phyloP scores from a whole-genome alignment of 495 filamentous ascomycete genomes.

The Echria macrotheca region DNA sequence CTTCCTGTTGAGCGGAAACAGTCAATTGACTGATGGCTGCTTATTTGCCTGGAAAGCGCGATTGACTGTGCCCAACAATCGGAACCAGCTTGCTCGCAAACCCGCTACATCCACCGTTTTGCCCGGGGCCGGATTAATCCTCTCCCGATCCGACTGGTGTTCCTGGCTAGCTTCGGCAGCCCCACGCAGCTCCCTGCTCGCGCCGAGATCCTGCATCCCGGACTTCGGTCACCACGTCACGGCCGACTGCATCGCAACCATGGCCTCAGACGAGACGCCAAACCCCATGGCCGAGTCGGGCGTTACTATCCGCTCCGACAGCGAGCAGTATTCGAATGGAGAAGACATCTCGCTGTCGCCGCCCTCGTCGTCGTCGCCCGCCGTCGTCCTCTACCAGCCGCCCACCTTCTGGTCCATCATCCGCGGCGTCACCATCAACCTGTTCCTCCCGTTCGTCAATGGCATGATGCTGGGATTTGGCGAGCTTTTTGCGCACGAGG shows the following conservation, averaged over 20 bases:
- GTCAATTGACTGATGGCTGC: too few relatives aligned
- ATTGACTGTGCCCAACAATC: too few relatives aligned
- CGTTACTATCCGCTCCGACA: constrained; percentile 83
- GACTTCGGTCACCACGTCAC: not conserved
- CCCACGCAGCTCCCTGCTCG: not conserved
- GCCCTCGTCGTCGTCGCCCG: constrained; percentile 59
- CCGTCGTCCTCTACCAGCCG: constrained; percentile 81
- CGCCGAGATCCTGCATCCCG: constrained; percentile 7
- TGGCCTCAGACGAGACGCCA: constrained; percentile 47
- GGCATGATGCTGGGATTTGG: constrained; percentile 98
- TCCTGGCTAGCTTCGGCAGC: constrained; percentile 1
- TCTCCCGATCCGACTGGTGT: too few relatives aligned
- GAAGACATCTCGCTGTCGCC: constrained; percentile 57
- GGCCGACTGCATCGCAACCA: constrained; percentile 18
- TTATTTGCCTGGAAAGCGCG: too few relatives aligned
- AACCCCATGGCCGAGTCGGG: constrained; percentile 69
- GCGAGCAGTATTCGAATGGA: constrained; percentile 76
- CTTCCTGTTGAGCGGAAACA: too few relatives aligned
- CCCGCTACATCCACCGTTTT: too few relatives aligned
- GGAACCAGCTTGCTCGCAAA: too few relatives aligned
- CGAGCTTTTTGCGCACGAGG: constrained; percentile 92
- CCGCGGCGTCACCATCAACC: constrained; percentile 88
- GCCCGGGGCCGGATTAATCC: too few relatives aligned
- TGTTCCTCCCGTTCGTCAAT: constrained; percentile 92
- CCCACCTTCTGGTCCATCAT: constrained; percentile 80